Base-by-base conservation (phyloP, 805 yeast species). In the Barnettozyma wickerhamii region DNA sequence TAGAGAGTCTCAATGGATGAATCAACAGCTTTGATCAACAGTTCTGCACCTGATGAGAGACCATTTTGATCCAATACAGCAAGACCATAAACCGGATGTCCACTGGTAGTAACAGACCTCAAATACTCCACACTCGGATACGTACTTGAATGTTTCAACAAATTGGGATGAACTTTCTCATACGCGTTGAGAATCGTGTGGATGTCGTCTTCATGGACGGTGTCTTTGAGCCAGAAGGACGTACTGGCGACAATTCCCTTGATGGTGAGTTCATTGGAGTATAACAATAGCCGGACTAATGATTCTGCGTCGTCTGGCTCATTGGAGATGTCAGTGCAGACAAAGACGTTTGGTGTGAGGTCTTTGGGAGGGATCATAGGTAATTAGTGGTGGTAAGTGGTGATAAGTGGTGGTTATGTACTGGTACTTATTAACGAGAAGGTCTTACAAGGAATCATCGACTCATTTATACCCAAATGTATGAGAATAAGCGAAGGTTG, bases 181-280 rank as follows among this genome's bases (percentile, higher is more conserved):
- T 59, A 61, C 4, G 59, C 63, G 24, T 59, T 62, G 12, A 58
- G 19, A 27, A 61, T 58, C 35, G 64, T 58, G 35, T 52, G 51
- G 7, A 60, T 53, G 37, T 58, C 64, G 40, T 59, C 62, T 21
- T 51, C 60, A 37, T 59, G 60, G 15, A 48, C 43, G 0, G 61
- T 60, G 31, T 51, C 36, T 35, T 59, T 60, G 30, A 61, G 38
- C 66, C 65, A 61, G 37, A 35, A 52, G 0, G 66, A 61, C 2
- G 66, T 61, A 1, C 65, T 58, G 6, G 64, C 64, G 6, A 58
- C 64, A 17, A 59, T 48, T 14, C 65, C 65, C 35, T 39, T 52
- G 23, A 60, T 23, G 28, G 50, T 41, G 7, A 61, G 29, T 37
- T 61, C 64, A 40, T 60, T 59, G 7, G 62, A 40, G 47, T 61